A percentile compares a stretch with the other conserved stretches of the same genome.
phyloP scores from a whole-genome alignment of 768 basidiomycete genomes.

The Termitomyces sp. region DNA sequence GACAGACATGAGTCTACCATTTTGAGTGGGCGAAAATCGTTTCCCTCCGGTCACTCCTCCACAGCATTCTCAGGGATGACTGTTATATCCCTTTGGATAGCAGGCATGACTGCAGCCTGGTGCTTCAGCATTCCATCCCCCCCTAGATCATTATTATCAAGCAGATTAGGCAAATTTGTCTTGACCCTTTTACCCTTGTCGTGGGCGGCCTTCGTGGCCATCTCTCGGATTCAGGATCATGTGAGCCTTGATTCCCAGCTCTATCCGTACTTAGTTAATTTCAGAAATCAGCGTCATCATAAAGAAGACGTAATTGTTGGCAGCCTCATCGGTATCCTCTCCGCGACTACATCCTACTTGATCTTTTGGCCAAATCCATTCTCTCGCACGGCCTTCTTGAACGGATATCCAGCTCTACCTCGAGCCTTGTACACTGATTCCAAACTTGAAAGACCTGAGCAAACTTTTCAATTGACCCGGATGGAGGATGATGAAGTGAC shows the following conservation, averaged over 20 bases:
- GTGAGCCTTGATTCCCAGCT: constrained; percentile 28
- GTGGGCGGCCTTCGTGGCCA: constrained; percentile 56
- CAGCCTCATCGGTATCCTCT: constrained; percentile 47
- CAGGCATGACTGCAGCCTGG: constrained; percentile 60
- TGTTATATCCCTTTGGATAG: constrained; percentile 55
- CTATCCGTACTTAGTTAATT: neutral
- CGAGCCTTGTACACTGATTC: constrained; percentile 32
- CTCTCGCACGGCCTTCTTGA: constrained; percentile 28
- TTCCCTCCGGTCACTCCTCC: constrained; percentile 68
- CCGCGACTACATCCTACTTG: constrained; percentile 44
- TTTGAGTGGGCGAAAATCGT: constrained; percentile 50
- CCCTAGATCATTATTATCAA: constrained; percentile 32
- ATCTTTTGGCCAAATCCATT: constrained; percentile 67
- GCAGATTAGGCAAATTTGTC: constrained; percentile 38
- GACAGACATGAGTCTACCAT: constrained; percentile 31
- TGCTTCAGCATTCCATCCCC: constrained; percentile 36
- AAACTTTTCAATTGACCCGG: constrained; percentile 43
- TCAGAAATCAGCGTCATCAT: constrained; percentile 47
- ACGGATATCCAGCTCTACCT: constrained; percentile 28
- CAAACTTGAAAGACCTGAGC: constrained; percentile 19
- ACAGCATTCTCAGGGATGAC: constrained; percentile 62
- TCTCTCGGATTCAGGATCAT: constrained; percentile 60
- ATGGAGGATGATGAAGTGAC: constrained; percentile 35
- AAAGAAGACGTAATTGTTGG: constrained; percentile 67
- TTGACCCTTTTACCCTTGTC: constrained; percentile 48